Evolutionary conservation across 2,329 filamentous ascomycete genomes (phyloP).

Genomic region (Colletotrichum zoysiae): DNA sequence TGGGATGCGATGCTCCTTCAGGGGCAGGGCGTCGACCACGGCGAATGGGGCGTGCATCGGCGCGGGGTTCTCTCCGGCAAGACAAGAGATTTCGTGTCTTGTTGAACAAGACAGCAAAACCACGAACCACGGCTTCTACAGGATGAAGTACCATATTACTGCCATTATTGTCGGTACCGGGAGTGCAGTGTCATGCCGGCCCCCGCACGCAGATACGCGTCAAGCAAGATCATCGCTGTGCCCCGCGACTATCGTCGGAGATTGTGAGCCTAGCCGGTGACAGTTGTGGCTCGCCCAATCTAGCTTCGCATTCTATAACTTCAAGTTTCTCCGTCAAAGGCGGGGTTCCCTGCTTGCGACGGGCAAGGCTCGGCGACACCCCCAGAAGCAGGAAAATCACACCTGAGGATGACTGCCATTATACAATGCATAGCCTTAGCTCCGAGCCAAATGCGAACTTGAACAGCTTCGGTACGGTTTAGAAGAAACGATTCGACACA

Average conservation of each 20-base stretch:
- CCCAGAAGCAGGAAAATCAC: background rate
- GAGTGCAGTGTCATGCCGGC: slow-evolving; percentile 7
- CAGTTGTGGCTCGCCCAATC: slow-evolving; percentile 15
- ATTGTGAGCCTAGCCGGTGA: slow-evolving; percentile 12
- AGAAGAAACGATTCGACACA: slow-evolving; percentile 1
- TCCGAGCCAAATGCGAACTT: background rate
- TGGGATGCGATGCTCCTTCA: slow-evolving; percentile 12
- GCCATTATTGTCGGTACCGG: slow-evolving; percentile 18
- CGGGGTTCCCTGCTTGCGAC: slow-evolving; percentile 1
- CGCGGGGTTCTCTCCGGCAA: slow-evolving; percentile 35
- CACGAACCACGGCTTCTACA: background rate
- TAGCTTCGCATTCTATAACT: slow-evolving; percentile 26
- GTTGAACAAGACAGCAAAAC: slow-evolving; percentile 24
- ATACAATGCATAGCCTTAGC: background rate
- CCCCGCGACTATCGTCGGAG: slow-evolving; percentile 37
- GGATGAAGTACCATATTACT: slow-evolving; percentile 16
- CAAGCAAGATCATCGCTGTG: slow-evolving; percentile 41
- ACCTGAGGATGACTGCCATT: background rate
- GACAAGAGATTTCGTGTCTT: slow-evolving; percentile 17
- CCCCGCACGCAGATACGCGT: slow-evolving; percentile 14
- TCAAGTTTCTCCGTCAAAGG: background rate
- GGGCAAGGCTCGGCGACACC: background rate
- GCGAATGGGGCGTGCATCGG: background rate
- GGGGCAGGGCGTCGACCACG: slow-evolving; percentile 14
- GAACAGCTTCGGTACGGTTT: background rate